Base-by-base conservation (phyloP, 2,329 filamentous ascomycete genomes). In the Ambrosiella cleistominuta region DNA sequence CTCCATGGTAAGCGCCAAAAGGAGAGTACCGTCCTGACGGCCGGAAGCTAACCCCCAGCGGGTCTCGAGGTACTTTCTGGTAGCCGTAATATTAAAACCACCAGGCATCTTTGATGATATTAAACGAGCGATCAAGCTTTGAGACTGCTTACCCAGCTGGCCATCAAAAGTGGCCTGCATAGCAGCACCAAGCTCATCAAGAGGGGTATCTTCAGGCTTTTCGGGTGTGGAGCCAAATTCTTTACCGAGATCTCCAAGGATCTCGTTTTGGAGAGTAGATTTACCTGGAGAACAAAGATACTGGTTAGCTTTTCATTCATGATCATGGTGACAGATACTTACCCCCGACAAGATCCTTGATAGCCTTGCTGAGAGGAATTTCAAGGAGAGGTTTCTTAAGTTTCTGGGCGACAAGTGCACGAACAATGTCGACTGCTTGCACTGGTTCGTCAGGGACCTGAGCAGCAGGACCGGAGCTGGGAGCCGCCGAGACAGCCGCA, bases 141-240 rank as follows among this genome's bases (percentile, higher is more conserved):
- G 85, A 0, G 93, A 95, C 65, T 96, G 90, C 74, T 98, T 98
- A 70, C 93, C 93, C 62, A 98, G 82, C 73, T 95, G 91, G 65
- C 93, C 93, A 72, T 96, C 93, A 74, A 98, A 98, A n/a, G 91
- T 97, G 52, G 88, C 84, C 73, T 98, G 93, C 86, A 98, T 95
- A 7, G 93, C 78, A 57, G 87, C 88, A 75, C 90, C 87, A 61
- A 98, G 79, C 73, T 98, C 93, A 70, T 98, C 93, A 51, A 98
- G 78, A 62, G 93, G 93, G 50, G 86, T 94, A 70, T 98, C 93
- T 79, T 98, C 93, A 56, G 93, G 91, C 75, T 97, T 97, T 70
- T 98, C 93, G 58, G 93, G 93, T 13, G 93, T 96, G 11, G 90
- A 95, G 61, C 93, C 93, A 66, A 98, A 98, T 73, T 98, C 93